Evolutionary conservation across 2,329 filamentous ascomycete genomes (phyloP), one percentile per base, ranked within the genome.

Genomic region (Penicillium sclerotiorum): DNA sequence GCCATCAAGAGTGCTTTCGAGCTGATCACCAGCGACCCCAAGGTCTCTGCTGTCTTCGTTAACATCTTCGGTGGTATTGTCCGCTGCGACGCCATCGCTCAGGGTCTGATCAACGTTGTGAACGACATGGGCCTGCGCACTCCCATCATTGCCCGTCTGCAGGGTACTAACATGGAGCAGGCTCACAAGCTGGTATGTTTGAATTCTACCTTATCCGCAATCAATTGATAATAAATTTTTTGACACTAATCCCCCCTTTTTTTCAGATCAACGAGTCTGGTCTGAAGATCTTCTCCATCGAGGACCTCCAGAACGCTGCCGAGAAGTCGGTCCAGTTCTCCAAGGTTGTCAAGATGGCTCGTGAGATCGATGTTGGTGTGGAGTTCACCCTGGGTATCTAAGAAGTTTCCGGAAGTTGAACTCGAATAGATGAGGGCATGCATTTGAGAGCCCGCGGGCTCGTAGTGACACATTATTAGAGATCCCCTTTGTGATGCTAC

Each of bases 11-110:
- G 94, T 77, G 94, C 94, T 61, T 99, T 99, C 71, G 92, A 96
- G 75, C 89, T 99, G 68, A 99, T 99, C 80, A 99, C 94, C 65
- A 94, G 88, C 77, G 94, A 99, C 76, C 86, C 91, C 70, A 97
- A 97, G 83, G 94, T 99, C 61, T 93, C 92, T 44, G 94, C 94
- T 68, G 94, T 99, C 79, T 99, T 99, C 66, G 94, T 99, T 80
- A 99, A 99, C 85, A 99, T 99, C 76, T 99, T 99, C 72, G 94
- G 94, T 72, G 94, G 94, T 78, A 99, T 99, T 65, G 94, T 99
- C 64, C 86, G 94, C 68, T 99, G 94, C 73, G 94, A 99, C 73
- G 91, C 90, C 68, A 99, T 99, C 72, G 94, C 94, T 61, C 88
- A 92, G 76, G 94, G 94, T 69, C 82, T 99, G 65, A 95, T 99